A percentile compares a stretch with the other conserved stretches of the same genome.
These are phyloP conservation scores for Maudiozyma barnettii DNA, from an alignment of 805 yeast genomes.

Conservation along the genomic window DNA sequence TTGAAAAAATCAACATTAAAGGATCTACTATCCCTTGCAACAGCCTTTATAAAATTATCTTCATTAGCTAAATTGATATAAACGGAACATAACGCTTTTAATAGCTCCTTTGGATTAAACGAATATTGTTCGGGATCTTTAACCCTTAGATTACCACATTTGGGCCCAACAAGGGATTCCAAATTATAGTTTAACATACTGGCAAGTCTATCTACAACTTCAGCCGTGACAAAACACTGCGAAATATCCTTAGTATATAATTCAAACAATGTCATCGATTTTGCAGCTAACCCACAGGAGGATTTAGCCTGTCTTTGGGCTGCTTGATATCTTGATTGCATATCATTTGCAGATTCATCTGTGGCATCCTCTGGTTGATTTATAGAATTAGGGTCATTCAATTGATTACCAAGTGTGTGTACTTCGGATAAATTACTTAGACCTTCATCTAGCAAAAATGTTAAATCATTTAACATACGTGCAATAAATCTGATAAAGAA, in stretches of 20 bases:
- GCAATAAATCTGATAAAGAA: conserved; percentile 91
- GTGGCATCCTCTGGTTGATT: conserved; percentile 3
- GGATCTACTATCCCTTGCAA: conserved; percentile 88
- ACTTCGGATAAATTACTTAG: conserved; percentile 69
- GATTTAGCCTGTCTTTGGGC: conserved; percentile 75
- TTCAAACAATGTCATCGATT: conserved; percentile 69
- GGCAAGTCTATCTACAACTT: conserved; percentile 87
- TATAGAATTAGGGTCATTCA: conserved; percentile 1
- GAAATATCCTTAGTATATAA: conserved; percentile 84
- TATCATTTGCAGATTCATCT: conserved; percentile 48
- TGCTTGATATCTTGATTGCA: conserved; percentile 42
- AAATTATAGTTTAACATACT: conserved; percentile 92
- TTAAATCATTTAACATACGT: conserved; percentile 87
- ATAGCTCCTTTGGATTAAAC: conserved; percentile 68
- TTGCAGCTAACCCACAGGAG: conserved; percentile 72
- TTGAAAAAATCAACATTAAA: conserved; percentile 57
- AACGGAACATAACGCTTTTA: conserved; percentile 62
- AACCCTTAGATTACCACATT: conserved; percentile 81
- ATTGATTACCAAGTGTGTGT: conserved; percentile 49
- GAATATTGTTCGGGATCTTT: conserved; percentile 70
- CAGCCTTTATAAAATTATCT: conserved; percentile 61
- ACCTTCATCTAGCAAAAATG: conserved; percentile 85
- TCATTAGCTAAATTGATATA: conserved; percentile 63
- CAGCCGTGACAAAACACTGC: conserved; percentile 72
- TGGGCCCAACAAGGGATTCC: conserved; percentile 90